A percentile compares a stretch with the other conserved stretches of the same genome.
Conservation (phyloP, 2,329 filamentous ascomycete genomes). For the Neurospora sp. region DNA sequence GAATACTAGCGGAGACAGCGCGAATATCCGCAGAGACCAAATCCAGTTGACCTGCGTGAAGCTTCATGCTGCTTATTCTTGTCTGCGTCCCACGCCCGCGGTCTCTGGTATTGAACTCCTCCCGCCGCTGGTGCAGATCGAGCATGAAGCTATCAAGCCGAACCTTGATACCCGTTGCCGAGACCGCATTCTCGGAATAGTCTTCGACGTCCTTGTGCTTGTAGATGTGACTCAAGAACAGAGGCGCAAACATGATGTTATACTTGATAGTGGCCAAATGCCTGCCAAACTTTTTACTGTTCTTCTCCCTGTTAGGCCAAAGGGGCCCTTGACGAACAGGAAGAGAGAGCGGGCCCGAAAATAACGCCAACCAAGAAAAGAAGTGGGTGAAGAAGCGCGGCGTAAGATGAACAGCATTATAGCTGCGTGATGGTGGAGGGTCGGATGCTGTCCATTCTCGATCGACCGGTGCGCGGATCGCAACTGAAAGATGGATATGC, state of each 20-base stretch:
- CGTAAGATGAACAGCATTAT: conserved; percentile 91
- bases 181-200: conserved; percentile 64
- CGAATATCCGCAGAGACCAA: conserved; percentile 85
- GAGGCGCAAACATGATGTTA: conserved; percentile 79
- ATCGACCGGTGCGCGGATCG: conserved; percentile 76
- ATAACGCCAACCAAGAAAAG: conserved; percentile 95
- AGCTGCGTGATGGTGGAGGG: conserved; percentile 71
- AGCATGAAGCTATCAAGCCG: conserved; percentile 95
- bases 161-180: conserved; percentile 92
- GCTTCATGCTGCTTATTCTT: conserved; percentile 86
- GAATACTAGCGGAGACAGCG: conserved; percentile 84
- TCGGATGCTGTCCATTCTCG: conserved; percentile 76
- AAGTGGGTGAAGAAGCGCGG: conserved; percentile 98
- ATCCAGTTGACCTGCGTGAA: conserved; percentile 89
- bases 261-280: conserved; percentile 99
- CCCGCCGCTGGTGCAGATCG: conserved; percentile 86
- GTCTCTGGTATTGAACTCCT: conserved; percentile 78
- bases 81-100: conserved; percentile 67
- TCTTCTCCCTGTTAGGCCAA: conserved; percentile 89
- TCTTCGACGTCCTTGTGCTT: conserved; percentile 96
- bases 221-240: conserved; percentile 95
- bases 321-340: conserved; percentile 86
- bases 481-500: conserved; percentile 91
- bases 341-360: conserved; percentile 87
- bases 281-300: conserved; percentile 95